Evolutionary conservation across 2,329 filamentous ascomycete species (phyloP).

Genomic region (Exserohilum turcica): DNA sequence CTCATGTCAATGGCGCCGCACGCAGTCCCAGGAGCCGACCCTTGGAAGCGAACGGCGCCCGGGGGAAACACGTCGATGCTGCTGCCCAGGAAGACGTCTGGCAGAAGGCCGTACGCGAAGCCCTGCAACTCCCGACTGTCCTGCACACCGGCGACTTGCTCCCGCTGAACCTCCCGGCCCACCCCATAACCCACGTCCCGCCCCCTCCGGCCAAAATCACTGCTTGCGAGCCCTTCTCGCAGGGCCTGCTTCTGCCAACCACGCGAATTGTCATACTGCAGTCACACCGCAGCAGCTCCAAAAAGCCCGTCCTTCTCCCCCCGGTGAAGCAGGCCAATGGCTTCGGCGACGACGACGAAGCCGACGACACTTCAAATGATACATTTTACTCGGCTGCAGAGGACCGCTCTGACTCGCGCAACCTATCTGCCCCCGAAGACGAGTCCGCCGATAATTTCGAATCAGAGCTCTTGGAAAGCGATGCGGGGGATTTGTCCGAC

Average conservation of each 20-base stretch:
- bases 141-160: slow-evolving; percentile 85
- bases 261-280: slow-evolving; percentile 85
- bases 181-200: slow-evolving; percentile 84
- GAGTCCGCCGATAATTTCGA: slow-evolving; percentile 54
- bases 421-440: slow-evolving; percentile 46
- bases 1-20: slow-evolving; percentile 40
- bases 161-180: slow-evolving; percentile 74
- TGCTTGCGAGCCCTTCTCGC: slow-evolving; percentile 92
- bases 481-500: slow-evolving; percentile 82
- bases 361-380: slow-evolving; percentile 87
- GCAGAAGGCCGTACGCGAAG: slow-evolving; percentile 66
- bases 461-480: slow-evolving; percentile 65
- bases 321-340: slow-evolving; percentile 59
- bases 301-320: slow-evolving; percentile 52
- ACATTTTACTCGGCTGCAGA: slow-evolving; percentile 93
- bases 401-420: slow-evolving; percentile 58
- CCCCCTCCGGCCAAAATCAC: slow-evolving; percentile 85
- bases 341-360: slow-evolving; percentile 68
- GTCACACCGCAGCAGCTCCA: slow-evolving; percentile 60
- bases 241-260: slow-evolving; percentile 75
- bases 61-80: slow-evolving; percentile 26
- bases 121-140: slow-evolving; percentile 72
- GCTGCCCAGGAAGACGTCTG: slow-evolving; percentile 43
- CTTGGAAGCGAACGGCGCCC: slow-evolving; percentile 47
- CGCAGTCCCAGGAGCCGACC: slow-evolving; percentile 37